Conservation (phyloP, 768 basidiomycete species). For the Postia placenta region DNA sequence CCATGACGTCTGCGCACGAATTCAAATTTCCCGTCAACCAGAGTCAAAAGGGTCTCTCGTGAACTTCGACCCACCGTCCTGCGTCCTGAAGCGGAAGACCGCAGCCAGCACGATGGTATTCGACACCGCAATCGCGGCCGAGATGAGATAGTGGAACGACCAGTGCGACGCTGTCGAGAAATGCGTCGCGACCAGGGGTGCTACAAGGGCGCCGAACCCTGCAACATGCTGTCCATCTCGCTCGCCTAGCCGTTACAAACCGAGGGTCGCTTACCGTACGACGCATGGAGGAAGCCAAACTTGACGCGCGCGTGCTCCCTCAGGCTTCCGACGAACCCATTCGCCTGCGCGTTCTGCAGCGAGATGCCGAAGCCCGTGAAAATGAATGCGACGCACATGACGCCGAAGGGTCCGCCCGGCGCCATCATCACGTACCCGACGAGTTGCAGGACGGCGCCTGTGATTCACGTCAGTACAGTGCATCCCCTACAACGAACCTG, state of each 20-base stretch:
- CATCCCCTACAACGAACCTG: not conserved
- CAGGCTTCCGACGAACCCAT: constrained; percentile 60
- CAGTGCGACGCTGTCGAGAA: constrained; percentile 61
- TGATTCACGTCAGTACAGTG: not conserved
- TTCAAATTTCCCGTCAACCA: too few species aligned
- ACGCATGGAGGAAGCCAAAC: constrained; percentile 65
- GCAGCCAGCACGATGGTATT: constrained; percentile 46
- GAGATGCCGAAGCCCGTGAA: constrained; percentile 47
- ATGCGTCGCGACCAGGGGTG: constrained; percentile 79
- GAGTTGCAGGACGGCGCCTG: constrained; percentile 47
- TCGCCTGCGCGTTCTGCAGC: constrained; percentile 63
- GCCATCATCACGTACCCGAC: constrained; percentile 48
- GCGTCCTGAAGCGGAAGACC: constrained; percentile 64
- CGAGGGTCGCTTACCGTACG: constrained; percentile 42
- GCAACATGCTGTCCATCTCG: constrained; percentile 1
- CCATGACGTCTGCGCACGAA: constrained; percentile 23
- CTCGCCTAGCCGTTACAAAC: not conserved
- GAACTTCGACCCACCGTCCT: constrained; percentile 43
- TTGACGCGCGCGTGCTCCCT: constrained; percentile 51
- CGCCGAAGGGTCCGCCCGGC: constrained; percentile 57
- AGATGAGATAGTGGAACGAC: constrained; percentile 75
- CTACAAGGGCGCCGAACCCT: constrained; percentile 60
- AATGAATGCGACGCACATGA: constrained; percentile 43
- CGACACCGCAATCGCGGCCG: constrained; percentile 54
- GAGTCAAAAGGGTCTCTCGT: not conserved